Evolutionary conservation across 208 protist species (phyloP).

Genomic region (Strigomonas oncopelti): DNA sequence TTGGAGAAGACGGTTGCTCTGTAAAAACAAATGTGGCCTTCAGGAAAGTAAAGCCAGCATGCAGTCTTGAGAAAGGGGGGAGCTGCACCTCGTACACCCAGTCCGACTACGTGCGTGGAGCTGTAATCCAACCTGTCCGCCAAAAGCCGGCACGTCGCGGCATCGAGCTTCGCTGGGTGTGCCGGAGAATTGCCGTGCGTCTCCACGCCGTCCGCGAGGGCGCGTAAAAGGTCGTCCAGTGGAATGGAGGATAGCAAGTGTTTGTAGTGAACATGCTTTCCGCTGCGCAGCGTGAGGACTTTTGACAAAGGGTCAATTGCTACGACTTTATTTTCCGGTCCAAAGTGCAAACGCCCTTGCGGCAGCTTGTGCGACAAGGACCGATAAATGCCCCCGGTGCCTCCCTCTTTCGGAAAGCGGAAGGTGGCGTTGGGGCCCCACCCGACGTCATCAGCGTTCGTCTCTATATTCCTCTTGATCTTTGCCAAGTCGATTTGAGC

Average conservation of each 20-base stretch:
- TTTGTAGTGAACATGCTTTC: slow-evolving; percentile 41
- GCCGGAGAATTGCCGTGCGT: neutral
- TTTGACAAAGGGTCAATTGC: slow-evolving; percentile 38
- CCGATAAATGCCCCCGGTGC: slow-evolving; percentile 68
- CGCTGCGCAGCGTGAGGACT: slow-evolving; percentile 30
- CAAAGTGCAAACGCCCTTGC: slow-evolving; percentile 27
- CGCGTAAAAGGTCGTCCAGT: slow-evolving; percentile 42
- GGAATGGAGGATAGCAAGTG: slow-evolving; percentile 52
- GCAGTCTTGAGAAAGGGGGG: slow-evolving; percentile 43
- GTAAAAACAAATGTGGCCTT: slow-evolving; percentile 66
- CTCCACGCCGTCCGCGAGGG: slow-evolving; percentile 20
- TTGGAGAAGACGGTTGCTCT: slow-evolving; percentile 75
- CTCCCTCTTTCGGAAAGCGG: slow-evolving; percentile 58
- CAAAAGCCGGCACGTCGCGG: slow-evolving; percentile 26
- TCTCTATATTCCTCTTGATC: slow-evolving; percentile 50
- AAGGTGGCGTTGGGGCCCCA: slow-evolving; percentile 84
- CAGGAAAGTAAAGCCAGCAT: slow-evolving; percentile 82
- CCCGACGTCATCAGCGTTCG: slow-evolving; percentile 46
- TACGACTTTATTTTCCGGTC: slow-evolving; percentile 20
- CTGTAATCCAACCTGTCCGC: slow-evolving; percentile 40
- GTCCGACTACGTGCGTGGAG: slow-evolving; percentile 65
- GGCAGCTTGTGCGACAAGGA: slow-evolving; percentile 38
- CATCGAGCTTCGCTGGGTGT: slow-evolving; percentile 4
- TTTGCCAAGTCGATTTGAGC: slow-evolving; percentile 52
- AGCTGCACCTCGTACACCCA: slow-evolving; percentile 51